phyloP scores from a whole-genome alignment of 1,284 basidiomycete genomes.

The Lentinula novae-zelandiae region DNA sequence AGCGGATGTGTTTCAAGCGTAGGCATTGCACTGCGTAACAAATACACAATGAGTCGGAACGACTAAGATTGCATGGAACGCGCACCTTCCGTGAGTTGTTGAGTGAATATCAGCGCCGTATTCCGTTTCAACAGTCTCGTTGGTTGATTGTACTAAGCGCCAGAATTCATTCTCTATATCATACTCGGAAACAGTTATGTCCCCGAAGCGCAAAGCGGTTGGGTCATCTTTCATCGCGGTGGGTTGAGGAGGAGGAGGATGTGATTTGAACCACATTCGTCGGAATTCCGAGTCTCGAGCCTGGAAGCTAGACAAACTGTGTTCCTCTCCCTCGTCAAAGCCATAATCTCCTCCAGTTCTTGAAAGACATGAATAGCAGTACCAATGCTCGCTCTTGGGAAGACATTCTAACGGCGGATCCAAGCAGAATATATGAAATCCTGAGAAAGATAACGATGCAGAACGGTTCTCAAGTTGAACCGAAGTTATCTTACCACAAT shows the following conservation, averaged over 20 bases:
- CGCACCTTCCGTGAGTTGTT: conserved; percentile 92
- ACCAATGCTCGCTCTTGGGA: conserved; percentile 90
- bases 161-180: conserved; percentile 97
- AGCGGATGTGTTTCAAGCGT: conserved; percentile 91
- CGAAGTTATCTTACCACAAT: conserved; percentile 66
- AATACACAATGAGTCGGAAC: not conserved
- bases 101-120: conserved; percentile 99
- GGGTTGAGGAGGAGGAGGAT: conserved; percentile 40
- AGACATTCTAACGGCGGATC: conserved; percentile 84
- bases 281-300: conserved; percentile 89
- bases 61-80: not conserved
- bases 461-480: conserved; percentile 17
- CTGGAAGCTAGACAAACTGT: conserved; percentile 90
- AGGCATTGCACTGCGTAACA: conserved; percentile 77
- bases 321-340: conserved; percentile 98
- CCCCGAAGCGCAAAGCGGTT: conserved; percentile 57
- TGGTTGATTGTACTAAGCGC: conserved; percentile 86
- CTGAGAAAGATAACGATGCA: conserved; percentile 34
- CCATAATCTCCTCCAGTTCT: conserved; percentile 97
- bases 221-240: conserved; percentile 36
- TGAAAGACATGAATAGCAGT: conserved; percentile 90
- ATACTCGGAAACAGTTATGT: conserved; percentile 74
- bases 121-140: conserved; percentile 96
- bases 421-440: conserved; percentile 96
- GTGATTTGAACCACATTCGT: conserved; percentile 81